Evolutionary conservation across 257 asterid species (phyloP).

Genomic region (Nicotiana undulata): DNA sequence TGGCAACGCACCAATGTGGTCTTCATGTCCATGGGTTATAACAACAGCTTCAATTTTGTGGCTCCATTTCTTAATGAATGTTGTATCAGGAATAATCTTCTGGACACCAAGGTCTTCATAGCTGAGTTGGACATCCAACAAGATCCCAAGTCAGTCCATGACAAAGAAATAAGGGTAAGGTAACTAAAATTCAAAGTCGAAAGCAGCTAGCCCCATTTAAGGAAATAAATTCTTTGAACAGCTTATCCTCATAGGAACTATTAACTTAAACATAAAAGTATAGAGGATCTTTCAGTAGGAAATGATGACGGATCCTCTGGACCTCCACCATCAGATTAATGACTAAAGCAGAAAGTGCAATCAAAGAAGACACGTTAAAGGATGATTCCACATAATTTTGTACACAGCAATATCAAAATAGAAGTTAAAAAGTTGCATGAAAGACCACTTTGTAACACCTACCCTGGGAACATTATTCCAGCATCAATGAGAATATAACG

Average conservation of each 20-base stretch:
- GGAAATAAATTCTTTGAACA: neutral
- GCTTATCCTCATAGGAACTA: neutral
- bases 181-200: neutral
- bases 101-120: slow-evolving; percentile 91
- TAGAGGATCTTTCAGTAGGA: neutral
- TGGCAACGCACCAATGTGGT: slow-evolving; percentile 99
- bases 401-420: neutral
- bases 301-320: neutral
- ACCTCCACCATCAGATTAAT: neutral
- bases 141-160: neutral
- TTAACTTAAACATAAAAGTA: neutral
- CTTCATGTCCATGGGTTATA: slow-evolving; percentile 99
- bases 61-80: slow-evolving; percentile 91
- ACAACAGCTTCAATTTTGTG: slow-evolving; percentile 99
- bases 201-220: neutral
- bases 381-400: neutral
- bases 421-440: neutral
- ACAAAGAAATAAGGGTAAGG: slow-evolving; percentile 1
- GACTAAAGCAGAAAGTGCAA: neutral
- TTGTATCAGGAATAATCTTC: slow-evolving; percentile 97
- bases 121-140: slow-evolving; percentile 36
- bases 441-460: slow-evolving; percentile 20
- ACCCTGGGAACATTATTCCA: slow-evolving; percentile 98
- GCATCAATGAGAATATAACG: slow-evolving; percentile 95
- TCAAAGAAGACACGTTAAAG: neutral